phyloP scores from a whole-genome alignment of 176 grass and related monocot species.

The Paspalum notatum region DNA sequence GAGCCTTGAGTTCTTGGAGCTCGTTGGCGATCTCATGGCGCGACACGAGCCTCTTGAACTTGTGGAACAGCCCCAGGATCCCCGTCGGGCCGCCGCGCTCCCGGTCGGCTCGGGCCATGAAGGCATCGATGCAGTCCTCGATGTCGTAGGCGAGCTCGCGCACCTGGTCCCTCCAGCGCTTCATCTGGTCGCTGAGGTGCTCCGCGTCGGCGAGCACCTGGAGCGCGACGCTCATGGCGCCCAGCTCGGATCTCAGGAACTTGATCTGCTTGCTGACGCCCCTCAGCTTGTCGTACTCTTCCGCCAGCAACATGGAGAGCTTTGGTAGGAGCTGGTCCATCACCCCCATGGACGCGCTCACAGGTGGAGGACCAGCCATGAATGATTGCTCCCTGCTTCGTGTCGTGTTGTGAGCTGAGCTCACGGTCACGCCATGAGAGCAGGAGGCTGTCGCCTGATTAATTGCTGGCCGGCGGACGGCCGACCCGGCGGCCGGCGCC shows the following conservation, averaged over 20 bases:
- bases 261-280: background rate
- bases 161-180: background rate
- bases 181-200: background rate
- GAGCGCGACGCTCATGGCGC: background rate
- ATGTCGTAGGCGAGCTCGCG: constrained; percentile 6
- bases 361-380: too few species aligned
- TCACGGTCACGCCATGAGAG: too few species aligned
- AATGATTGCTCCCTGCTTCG: too few species aligned
- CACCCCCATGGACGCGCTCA: background rate
- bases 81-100: background rate
- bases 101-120: background rate
- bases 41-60: background rate
- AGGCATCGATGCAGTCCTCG: background rate
- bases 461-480: too few species aligned
- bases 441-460: too few species aligned
- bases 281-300: background rate
- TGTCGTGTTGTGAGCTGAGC: too few species aligned
- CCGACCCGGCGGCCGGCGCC: too few species aligned
- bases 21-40: background rate
- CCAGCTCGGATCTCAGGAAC: constrained; percentile 3
- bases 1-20: background rate
- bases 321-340: constrained; percentile 20
- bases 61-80: background rate
- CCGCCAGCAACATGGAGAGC: background rate
- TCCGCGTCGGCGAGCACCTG: background rate